Evolutionary conservation across 768 basidiomycete genomes (phyloP), one percentile per base, ranked within the genome.

Genomic region (Leccinum imitatum): DNA sequence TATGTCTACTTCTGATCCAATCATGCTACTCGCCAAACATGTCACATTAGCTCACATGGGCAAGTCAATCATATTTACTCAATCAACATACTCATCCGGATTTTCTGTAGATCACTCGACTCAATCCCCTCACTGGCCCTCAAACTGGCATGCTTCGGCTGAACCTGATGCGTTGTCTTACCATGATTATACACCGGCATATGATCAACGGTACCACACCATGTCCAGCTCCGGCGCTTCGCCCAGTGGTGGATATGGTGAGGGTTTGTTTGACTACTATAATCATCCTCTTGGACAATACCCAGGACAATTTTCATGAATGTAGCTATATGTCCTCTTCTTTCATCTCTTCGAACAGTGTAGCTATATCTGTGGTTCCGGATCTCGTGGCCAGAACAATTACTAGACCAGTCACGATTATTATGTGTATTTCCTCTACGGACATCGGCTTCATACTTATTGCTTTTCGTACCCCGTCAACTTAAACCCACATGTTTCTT

Each of bases 401-500:
- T 19, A 30, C n/a, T 11, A 6, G 41, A 35, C 27, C 19, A 31
- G 37, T 9, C 21, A 19, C 19, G 19, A 11, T 57, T 57, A 19
- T 19, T 19, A 46, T 11, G 21, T 44, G 7, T 19, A n/a, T 14
- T 51, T 55, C 11, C 13, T 3, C 8, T 14, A 14, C 25, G 54
- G 21, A 33, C 11, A 2, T 30, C 9, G 25, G 10, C n/a, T 19
- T 44, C 2, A 19, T 44, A 31, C 30, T 31, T 31, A 15, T 25
- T 4, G 17, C 39, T 51, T 44, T 31, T 53, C 53, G 54, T 30
- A 9, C 7, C 14, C 30, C 6, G 8, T 21, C 31, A 21, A 31
- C 25, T 50, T 17, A 14, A 27, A 23, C 25, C 33, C 5, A 13
- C 46, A 33, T 65, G 27, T 50, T 61, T 69, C 65, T 71, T 75